Evolutionary conservation across 75 land plant genomes (phyloP).

Genomic region (Cupressus sempervirens): DNA sequence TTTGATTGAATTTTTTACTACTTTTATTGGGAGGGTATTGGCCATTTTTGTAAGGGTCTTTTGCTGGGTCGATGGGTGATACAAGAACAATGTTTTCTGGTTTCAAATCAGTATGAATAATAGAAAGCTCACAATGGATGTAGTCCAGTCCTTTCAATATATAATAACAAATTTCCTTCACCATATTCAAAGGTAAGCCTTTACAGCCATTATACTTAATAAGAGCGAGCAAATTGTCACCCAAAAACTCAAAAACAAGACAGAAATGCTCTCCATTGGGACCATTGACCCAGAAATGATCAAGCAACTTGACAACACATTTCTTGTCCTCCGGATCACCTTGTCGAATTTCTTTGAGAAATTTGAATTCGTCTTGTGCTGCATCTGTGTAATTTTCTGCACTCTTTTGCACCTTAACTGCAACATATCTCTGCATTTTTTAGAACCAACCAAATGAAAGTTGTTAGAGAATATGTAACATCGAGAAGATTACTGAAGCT

Average conservation of each 20-base stretch:
- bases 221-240: conserved; percentile 67
- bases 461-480: not conserved
- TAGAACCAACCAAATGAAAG: not conserved
- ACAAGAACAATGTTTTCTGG: conserved; percentile 81
- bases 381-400: conserved; percentile 73
- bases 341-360: conserved; percentile 62
- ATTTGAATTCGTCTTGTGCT: conserved; percentile 72
- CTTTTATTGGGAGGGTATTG: conserved; percentile 37
- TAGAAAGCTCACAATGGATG: conserved; percentile 64
- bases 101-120: conserved; percentile 87
- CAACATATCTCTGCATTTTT: conserved; percentile 68
- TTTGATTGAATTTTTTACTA: conserved; percentile 6
- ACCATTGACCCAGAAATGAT: conserved; percentile 80
- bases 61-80: conserved; percentile 61
- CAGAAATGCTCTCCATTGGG: conserved; percentile 91
- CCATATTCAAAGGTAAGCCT: conserved; percentile 67
- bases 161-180: conserved; percentile 65
- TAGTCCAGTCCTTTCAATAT: conserved; percentile 76
- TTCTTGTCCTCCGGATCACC: conserved; percentile 63
- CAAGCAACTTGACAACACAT: conserved; percentile 63
- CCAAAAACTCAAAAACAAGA: conserved; percentile 81
- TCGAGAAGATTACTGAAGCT: not conserved
- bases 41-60: conserved; percentile 60
- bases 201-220: conserved; percentile 61
- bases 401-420: conserved; percentile 88